Evolutionary conservation across 441 rosid genomes (phyloP).

Genomic region (Geranium incanum): DNA sequence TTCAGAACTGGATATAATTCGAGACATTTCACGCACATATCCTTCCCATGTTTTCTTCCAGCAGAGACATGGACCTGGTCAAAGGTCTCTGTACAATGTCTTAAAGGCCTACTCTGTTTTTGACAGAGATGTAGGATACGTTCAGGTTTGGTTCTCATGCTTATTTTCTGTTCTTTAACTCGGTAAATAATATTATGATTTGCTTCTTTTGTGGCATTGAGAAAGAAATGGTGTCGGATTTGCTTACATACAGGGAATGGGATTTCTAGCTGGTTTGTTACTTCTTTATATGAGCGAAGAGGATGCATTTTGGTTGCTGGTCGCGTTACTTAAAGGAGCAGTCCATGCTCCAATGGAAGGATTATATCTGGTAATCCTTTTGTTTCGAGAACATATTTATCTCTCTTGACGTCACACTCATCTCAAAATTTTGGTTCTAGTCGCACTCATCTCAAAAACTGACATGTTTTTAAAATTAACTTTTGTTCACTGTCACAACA

Average conservation of each 20-base stretch:
- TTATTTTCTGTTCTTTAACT: slow-evolving; percentile 11
- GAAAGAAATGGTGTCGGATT: slow-evolving; percentile 6
- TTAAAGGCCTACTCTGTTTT: slow-evolving; percentile 90
- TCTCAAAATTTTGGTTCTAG: too few species aligned
- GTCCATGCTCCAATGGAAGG: slow-evolving; percentile 99
- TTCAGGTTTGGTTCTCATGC: slow-evolving; percentile 52
- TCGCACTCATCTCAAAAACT: too few species aligned
- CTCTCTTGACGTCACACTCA: not conserved
- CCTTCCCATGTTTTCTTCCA: slow-evolving; percentile 96
- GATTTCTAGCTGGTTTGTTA: slow-evolving; percentile 78
- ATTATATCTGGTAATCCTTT: slow-evolving; percentile 60
- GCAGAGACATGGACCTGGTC: slow-evolving; percentile 98
- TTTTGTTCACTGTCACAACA: too few species aligned
- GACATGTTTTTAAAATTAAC: too few species aligned
- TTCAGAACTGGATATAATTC: slow-evolving; percentile 84
- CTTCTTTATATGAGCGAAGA: slow-evolving; percentile 98
- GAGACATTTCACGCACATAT: slow-evolving; percentile 89
- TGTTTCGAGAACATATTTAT: slow-evolving; percentile 7
- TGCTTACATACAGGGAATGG: slow-evolving; percentile 73
- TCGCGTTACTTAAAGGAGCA: slow-evolving; percentile 92
- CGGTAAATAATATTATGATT: slow-evolving; percentile 13
- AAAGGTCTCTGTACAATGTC: slow-evolving; percentile 90
- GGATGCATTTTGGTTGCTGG: slow-evolving; percentile 93
- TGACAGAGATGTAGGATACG: slow-evolving; percentile 94
- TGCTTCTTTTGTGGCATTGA: not conserved